Conservation (phyloP, 2,329 filamentous ascomycete genomes). For the Neofusicoccum sp. region DNA sequence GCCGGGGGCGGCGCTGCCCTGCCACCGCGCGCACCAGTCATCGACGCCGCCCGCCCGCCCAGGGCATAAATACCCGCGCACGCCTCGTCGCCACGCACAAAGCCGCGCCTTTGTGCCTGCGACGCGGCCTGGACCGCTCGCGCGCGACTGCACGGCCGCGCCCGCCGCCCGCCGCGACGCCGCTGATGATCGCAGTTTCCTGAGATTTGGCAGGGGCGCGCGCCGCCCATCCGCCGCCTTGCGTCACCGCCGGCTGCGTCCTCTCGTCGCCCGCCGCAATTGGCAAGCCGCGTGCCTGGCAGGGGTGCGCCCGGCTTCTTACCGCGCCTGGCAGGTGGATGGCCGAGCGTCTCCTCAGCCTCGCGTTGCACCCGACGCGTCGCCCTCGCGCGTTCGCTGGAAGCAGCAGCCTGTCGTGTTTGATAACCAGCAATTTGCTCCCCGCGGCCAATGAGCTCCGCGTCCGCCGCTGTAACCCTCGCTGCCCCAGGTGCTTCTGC, state of each 20-base stretch:
- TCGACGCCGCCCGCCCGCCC: neutral
- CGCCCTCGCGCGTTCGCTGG: neutral
- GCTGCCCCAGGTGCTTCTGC: slow-evolving; percentile 4
- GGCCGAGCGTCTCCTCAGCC: neutral
- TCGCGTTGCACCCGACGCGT: too few relatives aligned
- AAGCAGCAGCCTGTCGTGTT: slow-evolving; percentile 1
- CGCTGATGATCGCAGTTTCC: slow-evolving; percentile 16
- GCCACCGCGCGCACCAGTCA: neutral
- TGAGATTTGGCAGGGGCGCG: slow-evolving; percentile 7
- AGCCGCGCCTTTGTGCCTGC: too few relatives aligned
- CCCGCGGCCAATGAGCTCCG: neutral
- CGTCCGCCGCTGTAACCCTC: slow-evolving; percentile 1
- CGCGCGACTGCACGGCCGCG: slow-evolving; percentile 8
- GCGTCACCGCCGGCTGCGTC: slow-evolving; percentile 9
- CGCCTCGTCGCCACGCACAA: slow-evolving; percentile 1
- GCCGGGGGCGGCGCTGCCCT: neutral
- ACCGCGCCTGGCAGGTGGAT: slow-evolving; percentile 12
- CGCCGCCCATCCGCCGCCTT: neutral
- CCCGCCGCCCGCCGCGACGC: slow-evolving; percentile 9
- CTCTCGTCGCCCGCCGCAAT: slow-evolving; percentile 1
- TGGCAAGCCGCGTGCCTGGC: slow-evolving; percentile 15
- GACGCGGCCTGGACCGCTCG: neutral
- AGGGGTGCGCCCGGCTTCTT: slow-evolving; percentile 2
- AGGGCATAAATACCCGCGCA: neutral
- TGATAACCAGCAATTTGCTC: neutral